Evolutionary conservation across 1,139 yeast genomes (phyloP).

Genomic region (Saccharomyces hybrid): DNA sequence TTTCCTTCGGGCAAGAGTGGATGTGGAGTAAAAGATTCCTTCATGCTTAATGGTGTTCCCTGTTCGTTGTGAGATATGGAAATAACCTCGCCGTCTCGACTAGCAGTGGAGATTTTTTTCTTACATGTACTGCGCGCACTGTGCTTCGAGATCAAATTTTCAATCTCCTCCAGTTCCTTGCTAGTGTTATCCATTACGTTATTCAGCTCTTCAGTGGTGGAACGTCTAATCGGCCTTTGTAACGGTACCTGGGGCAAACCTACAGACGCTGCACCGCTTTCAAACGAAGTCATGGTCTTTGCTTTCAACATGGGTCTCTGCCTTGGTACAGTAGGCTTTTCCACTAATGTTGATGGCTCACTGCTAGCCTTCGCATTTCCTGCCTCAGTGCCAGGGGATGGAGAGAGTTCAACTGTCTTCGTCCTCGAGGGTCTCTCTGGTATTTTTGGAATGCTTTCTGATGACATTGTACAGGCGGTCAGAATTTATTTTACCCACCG

Average conservation of each 20-base stretch:
- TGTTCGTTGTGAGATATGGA: background rate
- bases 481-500: background rate
- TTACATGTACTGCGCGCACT: background rate
- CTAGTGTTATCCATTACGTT: constrained; percentile 15
- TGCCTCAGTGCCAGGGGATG: background rate
- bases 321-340: constrained; percentile 13
- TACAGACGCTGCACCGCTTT: background rate
- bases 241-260: constrained; percentile 10
- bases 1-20: background rate
- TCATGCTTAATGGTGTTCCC: background rate
- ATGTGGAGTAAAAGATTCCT: background rate
- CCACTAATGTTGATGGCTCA: background rate
- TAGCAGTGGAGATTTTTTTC: background rate
- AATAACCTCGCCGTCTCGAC: background rate
- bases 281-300: constrained; percentile 5
- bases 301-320: constrained; percentile 14
- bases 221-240: constrained; percentile 13
- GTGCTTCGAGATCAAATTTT: constrained; percentile 11
- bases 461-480: background rate
- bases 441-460: constrained; percentile 11
- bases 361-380: background rate
- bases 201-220: constrained; percentile 17
- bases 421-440: constrained; percentile 18
- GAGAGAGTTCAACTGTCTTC: constrained; percentile 2
- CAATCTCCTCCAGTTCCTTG: constrained; percentile 20